Evolutionary conservation across 2,329 filamentous ascomycete species (phyloP), one percentile per base, ranked within the genome.

Genomic region (Ophiostoma perfectum): DNA sequence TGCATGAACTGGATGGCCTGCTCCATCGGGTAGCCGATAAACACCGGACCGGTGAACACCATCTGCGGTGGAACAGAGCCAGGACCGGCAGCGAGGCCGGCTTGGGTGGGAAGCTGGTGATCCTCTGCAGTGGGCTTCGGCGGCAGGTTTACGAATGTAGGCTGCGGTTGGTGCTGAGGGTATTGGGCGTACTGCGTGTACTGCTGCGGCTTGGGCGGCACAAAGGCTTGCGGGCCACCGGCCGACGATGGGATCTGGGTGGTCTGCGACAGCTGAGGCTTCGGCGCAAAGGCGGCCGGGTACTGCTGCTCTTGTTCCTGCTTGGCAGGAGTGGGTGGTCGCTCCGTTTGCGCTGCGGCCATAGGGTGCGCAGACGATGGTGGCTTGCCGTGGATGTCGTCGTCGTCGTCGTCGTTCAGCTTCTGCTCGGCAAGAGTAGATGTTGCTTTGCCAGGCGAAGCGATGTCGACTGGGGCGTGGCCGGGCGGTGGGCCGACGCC

Each of bases 41-140:
- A 97, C 0, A 97, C 93, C 0, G 94, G 94, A 0, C 94, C 94
- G 8, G 91, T 96, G 75, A 97, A 97, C 0, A 96, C 82, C 85
- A 97, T 90, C 73, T 90, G 89, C 9, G 91, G 89, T 9, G 91
- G 68, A 14, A 9, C 47, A 12, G 45, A 62, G 27, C 66, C 52
- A 9, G 60, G 16, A 14, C 62, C 47, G 27, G n/a, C 44, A 86
- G 9, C 14, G 6, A 36, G 9, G 71, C 69, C 36, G 18, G 41
- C 5, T 55, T 36, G n/a, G 49, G n/a, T 2, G 49, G 8, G 2
- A 18, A 55, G n/a, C 27, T 55, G 49, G 49, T 36, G 18, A n/a
- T 62, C 55, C 3, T 5, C 16, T 41, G 42, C 16, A 67, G 39
- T 14, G 44, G 52, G 4, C 8, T 64, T 62, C 3, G 70, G 65